Base-by-base conservation (phyloP, 345 rosid species). In the Aethionema arabicum region DNA sequence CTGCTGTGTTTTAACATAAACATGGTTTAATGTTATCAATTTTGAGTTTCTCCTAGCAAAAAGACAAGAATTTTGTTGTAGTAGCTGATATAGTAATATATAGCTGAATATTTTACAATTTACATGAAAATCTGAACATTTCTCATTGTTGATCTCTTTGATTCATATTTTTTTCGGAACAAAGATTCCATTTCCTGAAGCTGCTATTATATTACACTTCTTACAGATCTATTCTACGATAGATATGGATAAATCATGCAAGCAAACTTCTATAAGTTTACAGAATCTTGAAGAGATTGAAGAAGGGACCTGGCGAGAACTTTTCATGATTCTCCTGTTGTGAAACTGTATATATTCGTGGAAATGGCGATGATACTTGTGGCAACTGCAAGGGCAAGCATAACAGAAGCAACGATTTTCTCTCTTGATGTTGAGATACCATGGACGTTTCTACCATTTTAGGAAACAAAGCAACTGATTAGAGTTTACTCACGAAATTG, bases 341-440 rank as follows among this genome's bases (percentile, higher is more conserved):
- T 64, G 40, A 65, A 72, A 33, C 29, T 72, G 52, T 72, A 65
- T 48, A 78, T 48, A 46, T 78, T 76, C 16, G 74, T 62, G 0
- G 76, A 61, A 48, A 79, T 79, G 47, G 86, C 81, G 8, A 79
- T 70, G 6, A 58, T 52, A 44, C 80, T 79, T 37, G 79, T 76
- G 16, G 67, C 67, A 55, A 74, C 62, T 52, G 83, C 81, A 63
- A 78, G 46, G 32, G 37, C 56, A 16, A 79, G 70, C 76, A 77
- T 77, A 33, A 69, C 39, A 14, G 66, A 58, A 16, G 81, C 80
- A 58, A 78, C 63, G 5, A 69, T 37, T 66, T 62, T 81, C 53
- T 81, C 83, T 67, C 62, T 69, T 57, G 53, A n/a, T 5, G 78
- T 69, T 6, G 79, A 76, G 59, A 74, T 66, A 3, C 81, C 81